Evolutionary conservation across 805 yeast species (phyloP).

Genomic region (Myxozyma sirexii): DNA sequence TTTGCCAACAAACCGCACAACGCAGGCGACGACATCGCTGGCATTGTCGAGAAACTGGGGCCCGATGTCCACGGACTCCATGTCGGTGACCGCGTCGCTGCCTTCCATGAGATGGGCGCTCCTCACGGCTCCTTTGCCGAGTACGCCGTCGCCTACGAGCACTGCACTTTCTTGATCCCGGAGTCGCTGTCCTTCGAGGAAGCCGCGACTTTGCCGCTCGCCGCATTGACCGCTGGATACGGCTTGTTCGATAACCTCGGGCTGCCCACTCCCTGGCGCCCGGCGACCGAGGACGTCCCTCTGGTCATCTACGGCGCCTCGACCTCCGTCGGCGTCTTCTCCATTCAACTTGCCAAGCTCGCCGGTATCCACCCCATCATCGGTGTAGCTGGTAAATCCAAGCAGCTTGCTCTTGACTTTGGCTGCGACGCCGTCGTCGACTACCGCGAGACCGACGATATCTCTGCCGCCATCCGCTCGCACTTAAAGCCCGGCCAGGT

Average conservation of each 20-base stretch:
- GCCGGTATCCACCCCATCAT: constrained; percentile 31
- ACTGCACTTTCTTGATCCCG: constrained; percentile 25
- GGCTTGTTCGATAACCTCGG: constrained; percentile 24
- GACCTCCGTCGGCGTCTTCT: constrained; percentile 25
- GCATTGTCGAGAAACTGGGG: constrained; percentile 23
- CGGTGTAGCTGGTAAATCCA: constrained; percentile 27
- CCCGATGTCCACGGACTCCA: constrained; percentile 20
- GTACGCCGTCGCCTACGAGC: constrained; percentile 21
- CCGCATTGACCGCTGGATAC: constrained; percentile 24
- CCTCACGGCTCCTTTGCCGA: constrained; percentile 30
- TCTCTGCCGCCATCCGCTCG: constrained; percentile 15
- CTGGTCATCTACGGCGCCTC: constrained; percentile 31
- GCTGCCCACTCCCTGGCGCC: constrained; percentile 31
- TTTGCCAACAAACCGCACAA: constrained; percentile 6
- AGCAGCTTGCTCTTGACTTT: constrained; percentile 13
- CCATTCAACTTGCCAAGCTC: constrained; percentile 26
- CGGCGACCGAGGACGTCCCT: constrained; percentile 22
- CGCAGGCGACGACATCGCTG: constrained; percentile 32
- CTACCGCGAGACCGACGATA: constrained; percentile 16
- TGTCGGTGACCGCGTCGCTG: constrained; percentile 30
- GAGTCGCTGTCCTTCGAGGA: constrained; percentile 26
- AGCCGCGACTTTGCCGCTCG: constrained; percentile 28
- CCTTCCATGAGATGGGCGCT: constrained; percentile 24
- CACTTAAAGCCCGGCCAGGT: constrained; percentile 21
- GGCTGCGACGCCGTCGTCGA: constrained; percentile 28